Evolutionary conservation across 2,329 filamentous ascomycete species (phyloP).

Genomic region (Aspergillus thermomutatus): DNA sequence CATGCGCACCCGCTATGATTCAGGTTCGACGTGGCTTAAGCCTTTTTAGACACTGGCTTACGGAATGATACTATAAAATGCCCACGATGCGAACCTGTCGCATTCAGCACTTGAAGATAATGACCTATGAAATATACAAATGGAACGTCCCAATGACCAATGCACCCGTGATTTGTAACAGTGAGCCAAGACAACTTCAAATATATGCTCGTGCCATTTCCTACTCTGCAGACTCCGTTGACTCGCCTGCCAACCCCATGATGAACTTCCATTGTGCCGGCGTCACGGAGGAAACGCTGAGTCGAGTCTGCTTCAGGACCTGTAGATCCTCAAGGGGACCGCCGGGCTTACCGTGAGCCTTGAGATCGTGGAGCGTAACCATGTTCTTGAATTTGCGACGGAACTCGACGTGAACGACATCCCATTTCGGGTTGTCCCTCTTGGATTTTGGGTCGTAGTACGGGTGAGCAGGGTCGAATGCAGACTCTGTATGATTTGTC

Average conservation of each 20-base stretch:
- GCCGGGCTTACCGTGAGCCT: conserved; percentile 57
- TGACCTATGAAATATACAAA: neutral
- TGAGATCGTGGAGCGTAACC: conserved; percentile 69
- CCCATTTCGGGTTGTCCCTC: conserved; percentile 73
- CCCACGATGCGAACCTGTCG: neutral
- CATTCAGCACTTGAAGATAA: neutral
- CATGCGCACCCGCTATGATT: neutral
- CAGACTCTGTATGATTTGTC: conserved; percentile 51
- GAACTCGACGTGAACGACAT: conserved; percentile 83
- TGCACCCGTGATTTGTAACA: neutral
- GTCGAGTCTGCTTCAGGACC: conserved; percentile 72
- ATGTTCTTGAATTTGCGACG: conserved; percentile 73
- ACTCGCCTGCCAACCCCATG: conserved; percentile 38
- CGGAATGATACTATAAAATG: neutral
- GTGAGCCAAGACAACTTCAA: neutral
- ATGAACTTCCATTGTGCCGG: conserved; percentile 49
- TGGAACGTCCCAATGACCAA: neutral
- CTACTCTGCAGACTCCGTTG: conserved; percentile 10
- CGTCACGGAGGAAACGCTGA: conserved; percentile 66
- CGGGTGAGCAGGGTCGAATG: conserved; percentile 67
- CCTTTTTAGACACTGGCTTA: too few relatives aligned
- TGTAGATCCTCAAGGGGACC: conserved; percentile 70
- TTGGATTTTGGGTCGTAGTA: conserved; percentile 82
- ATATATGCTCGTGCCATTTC: neutral
- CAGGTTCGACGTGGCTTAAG: neutral